A percentile compares a stretch with the other conserved stretches of the same genome.
These are phyloP conservation scores for Dioszegia hungarica DNA, from an alignment of 768 basidiomycete genomes.

Conservation along the genomic window DNA sequence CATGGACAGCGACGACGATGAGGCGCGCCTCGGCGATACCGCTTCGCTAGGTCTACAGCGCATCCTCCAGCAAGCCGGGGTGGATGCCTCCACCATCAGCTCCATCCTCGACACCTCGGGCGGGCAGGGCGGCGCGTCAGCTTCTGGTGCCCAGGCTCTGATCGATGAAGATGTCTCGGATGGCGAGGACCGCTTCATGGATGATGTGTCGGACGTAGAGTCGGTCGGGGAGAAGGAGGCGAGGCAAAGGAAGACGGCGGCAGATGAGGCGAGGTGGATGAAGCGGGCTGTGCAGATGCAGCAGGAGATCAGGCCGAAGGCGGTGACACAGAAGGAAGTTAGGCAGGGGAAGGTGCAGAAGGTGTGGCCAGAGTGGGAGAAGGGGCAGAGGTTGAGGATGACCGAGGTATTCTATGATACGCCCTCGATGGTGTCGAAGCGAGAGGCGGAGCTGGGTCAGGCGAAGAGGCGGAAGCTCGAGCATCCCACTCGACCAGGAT, in stretches of 20 bases:
- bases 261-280: slow-evolving; percentile 21
- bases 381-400: slow-evolving; percentile 34
- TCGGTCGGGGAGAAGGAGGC: slow-evolving; percentile 18
- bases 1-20: slow-evolving; percentile 16
- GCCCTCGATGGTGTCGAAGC: slow-evolving; percentile 14
- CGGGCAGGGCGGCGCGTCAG: slow-evolving; percentile 5
- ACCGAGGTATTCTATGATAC: slow-evolving; percentile 41
- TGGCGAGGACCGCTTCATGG: slow-evolving; percentile 28
- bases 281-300: slow-evolving; percentile 18
- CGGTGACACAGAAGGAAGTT: slow-evolving; percentile 11
- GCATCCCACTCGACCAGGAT: background rate
- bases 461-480: slow-evolving; percentile 30
- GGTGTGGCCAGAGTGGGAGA: slow-evolving; percentile 37
- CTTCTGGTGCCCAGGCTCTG: slow-evolving; percentile 11
- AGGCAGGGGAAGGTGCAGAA: slow-evolving; percentile 15
- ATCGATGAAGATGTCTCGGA: slow-evolving; percentile 33
- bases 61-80: slow-evolving; percentile 24
- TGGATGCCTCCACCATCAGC: slow-evolving; percentile 15
- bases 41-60: slow-evolving; percentile 20
- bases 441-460: slow-evolving; percentile 3
- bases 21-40: background rate
- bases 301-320: background rate
- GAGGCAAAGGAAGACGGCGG: slow-evolving; percentile 10
- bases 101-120: slow-evolving; percentile 20
- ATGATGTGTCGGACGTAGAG: slow-evolving; percentile 22